Conservation (phyloP, 2,329 filamentous ascomycete genomes). For the Phaeosphaeria sp. region DNA sequence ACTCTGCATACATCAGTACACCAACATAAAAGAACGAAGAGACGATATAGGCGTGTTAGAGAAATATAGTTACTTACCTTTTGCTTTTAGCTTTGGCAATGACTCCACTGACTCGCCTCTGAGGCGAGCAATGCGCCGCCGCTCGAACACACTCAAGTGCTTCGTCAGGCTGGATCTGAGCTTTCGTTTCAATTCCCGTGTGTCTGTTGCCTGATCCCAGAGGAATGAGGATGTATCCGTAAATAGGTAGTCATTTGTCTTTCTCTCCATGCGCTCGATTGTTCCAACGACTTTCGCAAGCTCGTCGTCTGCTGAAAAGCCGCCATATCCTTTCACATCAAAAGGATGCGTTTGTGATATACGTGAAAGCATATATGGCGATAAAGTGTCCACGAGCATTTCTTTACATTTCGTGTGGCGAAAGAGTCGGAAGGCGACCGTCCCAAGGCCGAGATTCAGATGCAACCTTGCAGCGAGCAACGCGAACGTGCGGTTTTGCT, state of each 20-base stretch:
- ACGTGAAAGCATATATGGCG: conserved; percentile 36
- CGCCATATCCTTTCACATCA: conserved; percentile 31
- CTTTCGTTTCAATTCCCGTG: conserved; percentile 30
- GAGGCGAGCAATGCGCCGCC: conserved; percentile 38
- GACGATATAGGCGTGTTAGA: not conserved
- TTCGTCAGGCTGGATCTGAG: conserved; percentile 38
- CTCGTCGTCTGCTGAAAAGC: conserved; percentile 38
- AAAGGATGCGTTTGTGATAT: conserved; percentile 45
- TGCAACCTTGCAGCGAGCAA: conserved; percentile 44
- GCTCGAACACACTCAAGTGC: conserved; percentile 39
- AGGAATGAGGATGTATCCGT: conserved; percentile 33
- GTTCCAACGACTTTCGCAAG: conserved; percentile 34
- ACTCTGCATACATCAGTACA: conserved; percentile 24
- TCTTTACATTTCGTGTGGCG: conserved; percentile 38
- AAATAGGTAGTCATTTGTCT: conserved; percentile 31
- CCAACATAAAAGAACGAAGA: no score
- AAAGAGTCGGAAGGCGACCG: conserved; percentile 38
- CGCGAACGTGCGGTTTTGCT: conserved; percentile 32
- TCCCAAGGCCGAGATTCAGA: conserved; percentile 38
- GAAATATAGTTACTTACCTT: conserved; percentile 20
- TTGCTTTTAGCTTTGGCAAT: conserved; percentile 19
- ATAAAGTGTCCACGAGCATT: conserved; percentile 42
- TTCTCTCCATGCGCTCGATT: conserved; percentile 38
- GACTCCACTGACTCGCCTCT: conserved; percentile 31
- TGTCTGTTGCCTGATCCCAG: conserved; percentile 37